A percentile compares a stretch with the other conserved stretches of the same genome.
These are phyloP conservation scores for Scutellaria baicalensis DNA, from an alignment of 257 asterid species.

Conservation along the genomic window DNA sequence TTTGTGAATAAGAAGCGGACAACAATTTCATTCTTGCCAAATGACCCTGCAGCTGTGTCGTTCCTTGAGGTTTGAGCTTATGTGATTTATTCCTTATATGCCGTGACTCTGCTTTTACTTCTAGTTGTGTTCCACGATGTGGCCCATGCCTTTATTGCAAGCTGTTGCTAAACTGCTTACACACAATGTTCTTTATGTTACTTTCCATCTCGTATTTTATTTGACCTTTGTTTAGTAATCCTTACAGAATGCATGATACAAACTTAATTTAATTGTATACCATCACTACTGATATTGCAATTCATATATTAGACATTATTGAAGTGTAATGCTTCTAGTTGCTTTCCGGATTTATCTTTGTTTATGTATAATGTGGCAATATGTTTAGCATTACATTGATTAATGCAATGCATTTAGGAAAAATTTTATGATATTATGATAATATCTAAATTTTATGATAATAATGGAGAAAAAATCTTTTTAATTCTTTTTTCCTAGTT, in stretches of 20 bases:
- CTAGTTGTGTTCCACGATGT: neutral
- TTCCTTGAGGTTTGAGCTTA: slow-evolving; percentile 73
- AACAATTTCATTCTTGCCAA: slow-evolving; percentile 59
- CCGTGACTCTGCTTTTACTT: neutral
- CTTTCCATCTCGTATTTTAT: neutral
- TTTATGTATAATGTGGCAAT: neutral
- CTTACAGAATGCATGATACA: neutral
- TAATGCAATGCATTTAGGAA: neutral
- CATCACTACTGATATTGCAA: neutral
- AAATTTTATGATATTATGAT: too few species aligned
- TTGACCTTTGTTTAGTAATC: neutral
- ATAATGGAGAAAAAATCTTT: neutral
- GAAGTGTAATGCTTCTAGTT: neutral
- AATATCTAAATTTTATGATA: neutral
- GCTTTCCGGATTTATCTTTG: neutral
- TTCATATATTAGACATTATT: neutral
- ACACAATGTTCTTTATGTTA: neutral
- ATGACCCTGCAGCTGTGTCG: slow-evolving; percentile 58
- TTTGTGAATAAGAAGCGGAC: slow-evolving; percentile 71
- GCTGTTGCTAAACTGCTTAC: neutral
- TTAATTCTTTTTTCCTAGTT: neutral
- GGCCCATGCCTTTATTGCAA: neutral
- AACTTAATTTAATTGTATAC: neutral
- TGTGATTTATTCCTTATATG: neutral
- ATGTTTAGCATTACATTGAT: neutral